Evolutionary conservation across 345 rosid species (phyloP), one percentile per base, ranked within the genome.

Genomic region (Gossypium turneri): DNA sequence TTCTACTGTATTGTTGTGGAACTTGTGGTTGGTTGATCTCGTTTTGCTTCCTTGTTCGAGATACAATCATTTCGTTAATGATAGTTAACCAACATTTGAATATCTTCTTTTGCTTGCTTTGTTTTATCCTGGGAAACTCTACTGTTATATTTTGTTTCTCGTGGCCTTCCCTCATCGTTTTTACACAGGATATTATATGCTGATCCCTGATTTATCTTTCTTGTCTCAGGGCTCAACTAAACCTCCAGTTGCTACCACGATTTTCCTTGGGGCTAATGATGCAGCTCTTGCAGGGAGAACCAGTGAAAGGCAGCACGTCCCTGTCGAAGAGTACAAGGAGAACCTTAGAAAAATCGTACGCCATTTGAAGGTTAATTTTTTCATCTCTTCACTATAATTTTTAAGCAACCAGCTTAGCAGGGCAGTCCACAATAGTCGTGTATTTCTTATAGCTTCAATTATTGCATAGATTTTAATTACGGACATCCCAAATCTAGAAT

Each of bases 201-300:
- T 22, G 15, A 41, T 48, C 57, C 47, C 22, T 47, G 55, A 47
- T 67, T 9, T 59, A 73, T 43, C 61, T 64, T 70, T 41, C 7
- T 70, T 61, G 43, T 73, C 82, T 38, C 38, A 94, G 98, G 91
- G 79, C 20, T 74, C 85, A 51, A 24, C 72, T 13, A 80, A 86
- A 67, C 81, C 87, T 74, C 98, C 93, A 15, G 83, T 81, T 72
- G 98, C 98, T 58, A 73, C 91, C 58, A 86, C 98, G 6, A 79
- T 94, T 16, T 94, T 94, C 83, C 88, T 94, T 53, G 98, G 98
- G 67, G 98, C 98, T 50, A 94, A 94, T 81, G 98, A 94, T 83
- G 98, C 98, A 29, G 96, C 94, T 78, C 86, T 94, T 57, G 72
- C 77, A 13, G 98, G 96, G 76, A 87, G 94, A 80, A 84, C 67